phyloP scores from a whole-genome alignment of 257 asterid genomes.

The Capsicum baccatum region DNA sequence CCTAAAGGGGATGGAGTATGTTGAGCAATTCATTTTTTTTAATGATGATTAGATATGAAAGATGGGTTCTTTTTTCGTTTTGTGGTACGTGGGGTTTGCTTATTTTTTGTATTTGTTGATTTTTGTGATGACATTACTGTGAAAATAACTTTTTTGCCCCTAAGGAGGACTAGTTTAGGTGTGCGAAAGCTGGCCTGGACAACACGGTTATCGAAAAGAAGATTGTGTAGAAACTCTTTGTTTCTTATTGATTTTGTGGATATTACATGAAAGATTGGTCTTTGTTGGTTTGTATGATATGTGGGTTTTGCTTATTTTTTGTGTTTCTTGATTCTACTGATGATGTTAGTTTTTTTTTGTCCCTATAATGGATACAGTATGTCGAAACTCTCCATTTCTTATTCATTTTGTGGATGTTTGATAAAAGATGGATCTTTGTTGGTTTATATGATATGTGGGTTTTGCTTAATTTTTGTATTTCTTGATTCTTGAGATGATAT shows the following conservation, averaged over 20 bases:
- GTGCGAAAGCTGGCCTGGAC: too few species aligned
- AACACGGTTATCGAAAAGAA: too few species aligned
- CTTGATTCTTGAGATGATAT: background rate
- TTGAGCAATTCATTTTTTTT: too few species aligned
- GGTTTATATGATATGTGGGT: background rate
- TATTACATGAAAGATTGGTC: background rate
- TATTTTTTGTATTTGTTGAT: background rate
- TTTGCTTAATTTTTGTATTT: conserved; percentile 18
- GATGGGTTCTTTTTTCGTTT: background rate
- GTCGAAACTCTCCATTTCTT: background rate
- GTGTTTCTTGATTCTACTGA: background rate
- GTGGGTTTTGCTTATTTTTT: conserved; percentile 20
- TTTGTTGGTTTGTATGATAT: background rate
- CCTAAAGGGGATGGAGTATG: too few species aligned
- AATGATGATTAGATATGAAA: background rate
- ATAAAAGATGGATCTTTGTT: background rate
- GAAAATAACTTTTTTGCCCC: background rate
- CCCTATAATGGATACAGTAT: background rate
- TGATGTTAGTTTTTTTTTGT: background rate
- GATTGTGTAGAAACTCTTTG: too few species aligned
- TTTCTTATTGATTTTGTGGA: background rate
- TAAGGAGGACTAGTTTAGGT: background rate
- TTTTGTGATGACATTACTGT: background rate
- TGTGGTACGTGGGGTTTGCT: background rate
- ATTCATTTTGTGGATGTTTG: background rate